Conservation (phyloP, 1,139 yeast genomes). For the Eremothecium cymbalariae region DNA sequence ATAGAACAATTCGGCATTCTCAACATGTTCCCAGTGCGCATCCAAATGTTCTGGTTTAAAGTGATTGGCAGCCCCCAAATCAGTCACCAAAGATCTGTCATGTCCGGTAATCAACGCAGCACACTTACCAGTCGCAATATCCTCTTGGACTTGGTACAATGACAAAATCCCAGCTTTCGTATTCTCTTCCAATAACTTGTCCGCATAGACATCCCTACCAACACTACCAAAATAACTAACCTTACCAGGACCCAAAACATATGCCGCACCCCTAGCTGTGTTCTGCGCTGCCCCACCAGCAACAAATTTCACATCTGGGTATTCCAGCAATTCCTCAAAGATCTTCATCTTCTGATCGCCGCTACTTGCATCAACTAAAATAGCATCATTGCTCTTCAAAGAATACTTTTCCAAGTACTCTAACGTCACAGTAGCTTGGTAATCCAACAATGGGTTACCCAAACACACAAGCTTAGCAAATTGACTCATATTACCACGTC, state of each 20-base stretch:
- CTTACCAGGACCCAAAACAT: slow-evolving; percentile 68
- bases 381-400: slow-evolving; percentile 89
- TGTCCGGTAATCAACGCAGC: slow-evolving; percentile 89
- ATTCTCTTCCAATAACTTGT: slow-evolving; percentile 75
- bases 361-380: slow-evolving; percentile 57
- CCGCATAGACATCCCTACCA: slow-evolving; percentile 85
- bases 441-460: slow-evolving; percentile 80
- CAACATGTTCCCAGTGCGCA: slow-evolving; percentile 79
- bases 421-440: slow-evolving; percentile 70
- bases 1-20: slow-evolving; percentile 73
- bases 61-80: slow-evolving; percentile 96
- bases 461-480: slow-evolving; percentile 51
- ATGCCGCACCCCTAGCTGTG: slow-evolving; percentile 98
- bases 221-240: slow-evolving; percentile 96
- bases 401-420: slow-evolving; percentile 70
- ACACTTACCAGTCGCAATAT: slow-evolving; percentile 89
- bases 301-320: slow-evolving; percentile 56
- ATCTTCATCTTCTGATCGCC: slow-evolving; percentile 73
- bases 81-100: slow-evolving; percentile 90
- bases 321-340: slow-evolving; percentile 63
- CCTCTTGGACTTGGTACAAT: slow-evolving; percentile 70
- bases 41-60: slow-evolving; percentile 85
- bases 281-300: slow-evolving; percentile 99
- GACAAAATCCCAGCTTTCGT: slow-evolving; percentile 80
- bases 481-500: slow-evolving; percentile 7